Evolutionary conservation across 2,329 filamentous ascomycete species (phyloP).

Genomic region (Ophiognomonia clavigignenti-juglandacearum): DNA sequence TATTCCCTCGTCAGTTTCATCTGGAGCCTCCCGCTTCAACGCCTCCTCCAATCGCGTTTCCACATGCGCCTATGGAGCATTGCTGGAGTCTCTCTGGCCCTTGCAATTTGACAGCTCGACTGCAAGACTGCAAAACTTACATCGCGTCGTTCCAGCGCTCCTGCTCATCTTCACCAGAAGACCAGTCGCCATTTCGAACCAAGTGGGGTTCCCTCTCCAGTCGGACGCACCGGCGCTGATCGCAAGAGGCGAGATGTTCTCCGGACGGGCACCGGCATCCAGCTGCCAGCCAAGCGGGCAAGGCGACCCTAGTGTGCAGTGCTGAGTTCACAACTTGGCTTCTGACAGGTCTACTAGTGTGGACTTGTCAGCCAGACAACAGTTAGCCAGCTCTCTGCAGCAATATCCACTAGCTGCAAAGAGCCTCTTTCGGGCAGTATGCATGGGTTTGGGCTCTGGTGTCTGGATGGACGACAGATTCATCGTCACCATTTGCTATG

Average conservation of each 20-base stretch:
- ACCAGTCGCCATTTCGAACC: background rate
- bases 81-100: background rate
- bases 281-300: background rate
- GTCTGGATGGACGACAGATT: too few species aligned
- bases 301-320: background rate
- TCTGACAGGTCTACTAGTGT: background rate
- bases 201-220: too few species aligned
- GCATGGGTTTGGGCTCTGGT: too few species aligned
- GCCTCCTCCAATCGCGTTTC: constrained; percentile 10
- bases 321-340: background rate
- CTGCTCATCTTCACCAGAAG: constrained; percentile 2
- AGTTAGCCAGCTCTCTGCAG: too few species aligned
- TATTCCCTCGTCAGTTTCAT: constrained; percentile 8
- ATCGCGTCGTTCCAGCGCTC: constrained; percentile 12
- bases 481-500: too few species aligned
- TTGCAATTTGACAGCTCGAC: constrained; percentile 10
- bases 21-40: background rate
- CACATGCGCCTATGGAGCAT: constrained; percentile 2
- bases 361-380: too few species aligned
- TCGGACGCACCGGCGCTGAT: background rate
- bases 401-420: too few species aligned
- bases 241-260: background rate
- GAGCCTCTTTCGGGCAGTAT: too few species aligned
- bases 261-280: background rate
- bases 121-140: too few species aligned